A percentile compares a stretch with the other conserved stretches of the same genome.
Conservation (phyloP, 78 protist genomes). For the Salpingoeca rosetta region DNA sequence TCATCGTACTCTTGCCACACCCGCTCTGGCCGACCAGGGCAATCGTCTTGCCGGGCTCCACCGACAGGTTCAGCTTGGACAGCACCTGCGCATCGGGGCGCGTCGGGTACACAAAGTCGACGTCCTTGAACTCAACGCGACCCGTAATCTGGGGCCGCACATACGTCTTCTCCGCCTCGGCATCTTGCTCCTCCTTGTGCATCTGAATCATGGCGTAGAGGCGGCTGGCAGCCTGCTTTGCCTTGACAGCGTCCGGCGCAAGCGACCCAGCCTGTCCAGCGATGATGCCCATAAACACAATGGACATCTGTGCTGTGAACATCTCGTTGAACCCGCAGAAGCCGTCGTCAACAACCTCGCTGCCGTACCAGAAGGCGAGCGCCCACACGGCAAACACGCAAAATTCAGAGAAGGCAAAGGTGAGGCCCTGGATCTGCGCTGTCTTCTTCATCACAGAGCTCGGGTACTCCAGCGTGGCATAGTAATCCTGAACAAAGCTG, state of each 20-base stretch:
- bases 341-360: background rate
- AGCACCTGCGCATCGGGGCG: conserved; percentile 30
- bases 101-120: conserved; percentile 25
- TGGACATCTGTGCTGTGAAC: background rate
- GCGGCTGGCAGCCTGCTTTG: background rate
- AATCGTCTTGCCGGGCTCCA: conserved; percentile 46
- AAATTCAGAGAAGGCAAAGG: background rate
- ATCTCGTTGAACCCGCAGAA: background rate
- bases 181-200: background rate
- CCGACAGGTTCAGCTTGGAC: background rate
- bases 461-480: background rate
- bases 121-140: conserved; percentile 10
- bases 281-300: conserved; percentile 18
- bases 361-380: conserved; percentile 41
- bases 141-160: background rate
- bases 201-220: background rate
- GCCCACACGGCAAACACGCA: background rate
- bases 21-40: conserved; percentile 82
- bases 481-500: background rate
- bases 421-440: background rate
- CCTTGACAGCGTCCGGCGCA: background rate
- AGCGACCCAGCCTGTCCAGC: background rate
- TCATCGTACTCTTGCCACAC: conserved; percentile 70
- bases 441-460: background rate
- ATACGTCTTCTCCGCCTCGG: too few species aligned